A percentile compares a stretch with the other conserved stretches of the same genome.
These are phyloP conservation scores for Saccharomyces hybrid DNA, from an alignment of 1,139 yeast genomes.

Conservation along the genomic window DNA sequence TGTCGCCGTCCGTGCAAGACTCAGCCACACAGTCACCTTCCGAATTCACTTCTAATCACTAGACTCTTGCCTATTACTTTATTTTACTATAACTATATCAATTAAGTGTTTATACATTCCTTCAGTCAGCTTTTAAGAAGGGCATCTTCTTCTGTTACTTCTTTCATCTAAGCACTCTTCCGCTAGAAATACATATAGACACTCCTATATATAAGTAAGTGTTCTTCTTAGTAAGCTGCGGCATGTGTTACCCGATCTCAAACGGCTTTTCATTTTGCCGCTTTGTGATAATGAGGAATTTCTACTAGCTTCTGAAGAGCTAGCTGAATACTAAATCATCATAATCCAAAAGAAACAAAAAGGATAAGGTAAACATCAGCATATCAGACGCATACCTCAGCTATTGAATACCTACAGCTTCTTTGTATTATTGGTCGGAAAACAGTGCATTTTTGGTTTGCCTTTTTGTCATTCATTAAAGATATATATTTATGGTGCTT, in stretches of 20 bases:
- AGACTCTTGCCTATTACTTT: not conserved
- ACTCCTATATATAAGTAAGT: not conserved
- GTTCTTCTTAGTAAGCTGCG: not conserved
- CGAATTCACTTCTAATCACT: not conserved
- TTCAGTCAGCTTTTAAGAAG: not conserved
- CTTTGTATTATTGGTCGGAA: not conserved
- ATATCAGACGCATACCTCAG: not conserved
- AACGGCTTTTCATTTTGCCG: not conserved
- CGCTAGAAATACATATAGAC: too few species aligned
- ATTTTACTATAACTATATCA: not conserved
- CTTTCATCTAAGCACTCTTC: too few species aligned
- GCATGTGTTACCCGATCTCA: not conserved
- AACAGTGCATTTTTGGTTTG: not conserved
- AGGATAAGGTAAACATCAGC: not conserved
- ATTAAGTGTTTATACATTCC: not conserved
- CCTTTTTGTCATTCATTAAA: not conserved
- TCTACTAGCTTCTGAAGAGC: not conserved
- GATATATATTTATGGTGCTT: conserved; percentile 21
- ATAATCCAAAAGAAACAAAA: not conserved
- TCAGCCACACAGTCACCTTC: not conserved
- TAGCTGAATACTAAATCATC: not conserved
- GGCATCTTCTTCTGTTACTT: not conserved
- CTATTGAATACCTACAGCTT: not conserved
- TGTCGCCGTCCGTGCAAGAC: not conserved
- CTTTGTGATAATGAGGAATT: conserved; percentile 1